phyloP scores from a whole-genome alignment of 352 stramenopile genomes.

The Globisporangium okanoganense region DNA sequence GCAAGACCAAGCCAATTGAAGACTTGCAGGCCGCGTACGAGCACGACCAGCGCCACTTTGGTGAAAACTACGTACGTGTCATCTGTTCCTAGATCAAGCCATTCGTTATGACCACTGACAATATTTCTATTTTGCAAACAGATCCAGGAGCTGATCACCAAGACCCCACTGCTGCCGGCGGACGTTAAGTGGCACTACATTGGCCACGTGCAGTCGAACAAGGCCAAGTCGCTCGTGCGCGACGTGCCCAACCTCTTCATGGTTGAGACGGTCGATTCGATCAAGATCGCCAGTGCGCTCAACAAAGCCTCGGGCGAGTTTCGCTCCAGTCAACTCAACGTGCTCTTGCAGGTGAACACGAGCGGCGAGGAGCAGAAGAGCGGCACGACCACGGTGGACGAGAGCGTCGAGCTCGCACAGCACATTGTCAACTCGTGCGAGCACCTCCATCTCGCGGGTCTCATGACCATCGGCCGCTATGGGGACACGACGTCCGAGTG shows the following conservation, averaged over 20 bases:
- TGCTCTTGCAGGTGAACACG: conserved; percentile 99
- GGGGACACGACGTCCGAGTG: conserved; percentile 90
- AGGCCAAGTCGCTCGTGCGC: conserved; percentile 90
- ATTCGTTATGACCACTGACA: conserved; percentile 9
- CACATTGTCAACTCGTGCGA: conserved; percentile 91
- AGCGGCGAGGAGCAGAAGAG: conserved; percentile 97
- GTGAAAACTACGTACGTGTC: conserved; percentile 95
- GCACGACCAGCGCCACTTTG: conserved; percentile 92
- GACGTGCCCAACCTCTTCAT: conserved; percentile 92
- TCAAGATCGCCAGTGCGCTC: conserved; percentile 96
- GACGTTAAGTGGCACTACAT: conserved; percentile 98
- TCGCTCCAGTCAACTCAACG: conserved; percentile 75
- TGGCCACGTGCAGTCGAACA: conserved; percentile 98
- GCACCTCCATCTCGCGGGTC: conserved; percentile 90
- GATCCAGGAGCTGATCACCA: conserved; percentile 96
- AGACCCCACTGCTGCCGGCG: conserved; percentile 82
- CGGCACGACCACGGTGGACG: conserved; percentile 83
- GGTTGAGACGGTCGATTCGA: conserved; percentile 95
- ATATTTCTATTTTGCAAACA: conserved; percentile 21
- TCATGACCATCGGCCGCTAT: conserved; percentile 99
- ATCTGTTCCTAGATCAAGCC: background rate
- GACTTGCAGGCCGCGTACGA: conserved; percentile 89
- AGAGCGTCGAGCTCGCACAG: conserved; percentile 71
- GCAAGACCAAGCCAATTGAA: conserved; percentile 93
- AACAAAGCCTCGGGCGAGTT: conserved; percentile 82